Evolutionary conservation across 768 basidiomycete species (phyloP), one percentile per base, ranked within the genome.

Genomic region (Cystofilobasidium capitatum): DNA sequence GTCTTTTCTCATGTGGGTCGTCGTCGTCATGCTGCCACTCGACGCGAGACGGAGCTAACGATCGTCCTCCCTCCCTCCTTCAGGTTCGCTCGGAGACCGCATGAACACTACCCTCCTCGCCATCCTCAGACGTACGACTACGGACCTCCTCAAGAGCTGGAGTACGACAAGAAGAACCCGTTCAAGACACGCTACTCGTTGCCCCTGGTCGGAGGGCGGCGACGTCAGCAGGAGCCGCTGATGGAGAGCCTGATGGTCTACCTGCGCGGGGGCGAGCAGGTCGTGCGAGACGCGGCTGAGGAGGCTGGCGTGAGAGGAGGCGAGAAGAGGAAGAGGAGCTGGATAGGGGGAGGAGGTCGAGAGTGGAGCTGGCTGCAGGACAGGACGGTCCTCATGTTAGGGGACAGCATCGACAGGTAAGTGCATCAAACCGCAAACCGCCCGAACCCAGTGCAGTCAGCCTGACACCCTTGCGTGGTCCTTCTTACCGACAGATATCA

Each of bases 231-330:
- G 20, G 39, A 40, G 59, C 58, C 45, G 3, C 22, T 66, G 65
- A 66, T 66, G 65, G 45, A 66, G 59, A 37, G 60, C 44, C 49
- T 66, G 8, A 66, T 66, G 65, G 58, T 66, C 5, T 49, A 24
- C 44, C 45, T 66, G 35, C 33, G 65, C 31, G 65, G 65, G 16
- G 17, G 31, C 5, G 65, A 66, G 37, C 16, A 36, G 24, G 5
- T 49, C n/a, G 65, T 66, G 13, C n/a, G n/a, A 9, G 47, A 60
- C 7, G 65, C 65, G 33, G 44, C 5, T 10, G 26, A 51, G 16
- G 33, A 66, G 35, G 36, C 65, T 37, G 22, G 36, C n/a, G 13
- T 1, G 4, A 4, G 33, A n/a, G 29, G 44, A 9, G 4, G 31
- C 31, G 51, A 33, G 31, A 8, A 16, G n/a, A 54, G 36, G 20